A percentile compares a stretch with the other conserved stretches of the same genome.
Conservation (phyloP, 2,329 filamentous ascomycete genomes). For the Paraphaeosphaeria minitans region DNA sequence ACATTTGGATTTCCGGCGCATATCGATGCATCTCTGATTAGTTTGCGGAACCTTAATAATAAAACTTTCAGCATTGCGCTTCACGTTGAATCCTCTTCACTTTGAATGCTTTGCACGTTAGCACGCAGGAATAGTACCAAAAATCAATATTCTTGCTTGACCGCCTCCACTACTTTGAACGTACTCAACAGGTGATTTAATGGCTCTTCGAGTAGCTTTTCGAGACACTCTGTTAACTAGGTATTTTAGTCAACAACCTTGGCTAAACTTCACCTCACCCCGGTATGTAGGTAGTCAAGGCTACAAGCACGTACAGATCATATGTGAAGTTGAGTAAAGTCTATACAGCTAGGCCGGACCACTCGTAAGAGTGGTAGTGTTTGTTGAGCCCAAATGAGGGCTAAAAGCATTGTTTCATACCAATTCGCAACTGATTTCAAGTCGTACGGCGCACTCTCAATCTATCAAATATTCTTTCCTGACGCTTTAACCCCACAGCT, state of each 20-base stretch:
- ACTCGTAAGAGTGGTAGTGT: neutral
- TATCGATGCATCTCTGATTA: neutral
- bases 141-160: too few relatives aligned
- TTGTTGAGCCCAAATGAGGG: neutral
- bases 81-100: too few relatives aligned
- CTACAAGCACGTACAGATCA: neutral
- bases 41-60: neutral
- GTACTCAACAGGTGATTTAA: too few relatives aligned
- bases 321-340: neutral
- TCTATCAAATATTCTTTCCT: neutral
- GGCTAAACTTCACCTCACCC: too few relatives aligned
- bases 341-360: too few relatives aligned
- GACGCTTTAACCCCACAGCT: neutral
- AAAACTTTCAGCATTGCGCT: neutral
- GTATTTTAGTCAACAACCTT: too few relatives aligned
- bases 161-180: too few relatives aligned
- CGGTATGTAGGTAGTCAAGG: too few relatives aligned
- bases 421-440: neutral
- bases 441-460: neutral
- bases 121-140: too few relatives aligned
- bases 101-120: too few relatives aligned
- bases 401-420: neutral
- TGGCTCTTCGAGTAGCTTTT: too few relatives aligned
- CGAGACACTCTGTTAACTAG: too few relatives aligned
- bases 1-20: neutral